A percentile compares a stretch with the other conserved stretches of the same genome.
These are phyloP conservation scores for Coniochaeta sp. DNA, from an alignment of 2,329 filamentous ascomycete genomes.

Conservation along the genomic window DNA sequence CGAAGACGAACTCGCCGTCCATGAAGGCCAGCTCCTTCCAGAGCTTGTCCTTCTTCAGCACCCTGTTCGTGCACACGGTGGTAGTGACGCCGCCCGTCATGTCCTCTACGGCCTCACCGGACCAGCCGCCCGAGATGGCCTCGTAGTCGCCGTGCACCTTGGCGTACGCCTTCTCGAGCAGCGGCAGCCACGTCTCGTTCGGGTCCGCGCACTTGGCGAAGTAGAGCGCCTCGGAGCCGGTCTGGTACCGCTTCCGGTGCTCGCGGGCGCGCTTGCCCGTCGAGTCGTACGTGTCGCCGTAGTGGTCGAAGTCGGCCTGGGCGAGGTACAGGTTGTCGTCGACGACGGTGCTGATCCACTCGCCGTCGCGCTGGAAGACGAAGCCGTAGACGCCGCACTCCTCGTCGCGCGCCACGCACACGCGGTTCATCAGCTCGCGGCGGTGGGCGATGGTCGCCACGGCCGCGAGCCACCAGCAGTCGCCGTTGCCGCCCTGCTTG, in stretches of 20 bases:
- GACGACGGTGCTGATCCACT: slow-evolving; percentile 57
- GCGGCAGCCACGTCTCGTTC: slow-evolving; percentile 66
- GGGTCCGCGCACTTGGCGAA: slow-evolving; percentile 62
- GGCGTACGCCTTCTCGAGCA: slow-evolving; percentile 70
- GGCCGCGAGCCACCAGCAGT: slow-evolving; percentile 83
- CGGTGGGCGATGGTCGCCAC: slow-evolving; percentile 72
- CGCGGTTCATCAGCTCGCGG: slow-evolving; percentile 59
- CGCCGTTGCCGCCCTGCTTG: slow-evolving; percentile 68
- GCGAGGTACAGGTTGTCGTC: slow-evolving; percentile 51
- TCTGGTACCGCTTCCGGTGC: slow-evolving; percentile 58
- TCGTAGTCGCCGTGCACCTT: slow-evolving; percentile 70
- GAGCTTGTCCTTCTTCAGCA: slow-evolving; percentile 51
- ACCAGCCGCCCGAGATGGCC: slow-evolving; percentile 63
- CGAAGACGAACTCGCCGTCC: slow-evolving; percentile 64
- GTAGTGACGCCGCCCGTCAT: slow-evolving; percentile 64
- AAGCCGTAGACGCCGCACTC: slow-evolving; percentile 78
- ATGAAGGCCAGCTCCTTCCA: neutral
- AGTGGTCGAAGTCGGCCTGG: slow-evolving; percentile 39
- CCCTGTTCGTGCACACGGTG: slow-evolving; percentile 61
- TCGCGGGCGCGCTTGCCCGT: slow-evolving; percentile 44
- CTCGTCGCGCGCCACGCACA: slow-evolving; percentile 68
- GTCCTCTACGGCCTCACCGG: slow-evolving; percentile 39
- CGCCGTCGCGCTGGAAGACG: slow-evolving; percentile 74
- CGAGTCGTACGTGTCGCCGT: slow-evolving; percentile 35
- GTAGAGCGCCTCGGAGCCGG: slow-evolving; percentile 61